Base-by-base conservation (phyloP, 2,329 filamentous ascomycete species). In the Colletotrichum salicis region DNA sequence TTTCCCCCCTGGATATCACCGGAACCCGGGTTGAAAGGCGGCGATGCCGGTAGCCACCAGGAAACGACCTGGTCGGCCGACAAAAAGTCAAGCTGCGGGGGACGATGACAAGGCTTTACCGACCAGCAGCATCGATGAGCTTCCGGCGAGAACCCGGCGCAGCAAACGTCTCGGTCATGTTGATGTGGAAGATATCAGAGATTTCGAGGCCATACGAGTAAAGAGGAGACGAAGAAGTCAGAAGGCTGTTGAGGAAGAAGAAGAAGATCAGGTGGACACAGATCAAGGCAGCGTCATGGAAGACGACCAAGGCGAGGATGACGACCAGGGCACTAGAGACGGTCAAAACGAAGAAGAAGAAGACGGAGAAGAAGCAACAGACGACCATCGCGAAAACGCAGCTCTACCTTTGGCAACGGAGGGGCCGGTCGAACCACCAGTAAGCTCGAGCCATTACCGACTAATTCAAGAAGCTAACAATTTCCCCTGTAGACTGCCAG, bases 161-260 rank as follows among this genome's bases (percentile, higher is more conserved):
- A 67, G 65, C 65, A 67, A 59, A n/a, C 65, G 65, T 15, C 41
- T 67, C 22, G 33, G 37, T 8, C n/a, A 63, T 19, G 33, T 55
- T 51, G 65, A 63, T 13, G 27, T 33, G 48, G 58, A 63, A 13
- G 58, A 67, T 2, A 35, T 35, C 10, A 29, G 45, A 33, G 22
- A 54, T 7, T 60, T 24, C 29, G 51, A 56, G 27, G 33, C 59
- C 15, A 52, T 54, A 12, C 37, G 41, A 27, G 3, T 10, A 22
- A 62, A 55, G 35, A 67, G 52, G n/a, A 54, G 58, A 19, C 58
- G 19, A 11, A 37, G 51, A 6, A 35, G 29, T 19, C 22, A 45
- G 8, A 41, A 27, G 5, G 24, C 2, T 10, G 15, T 11, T n/a
- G 22, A 29, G 19, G 55, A 27, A 45, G 57, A 37, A 15, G 31